Base-by-base conservation (phyloP, 768 basidiomycete species). In the Gymnopilus junonius region DNA sequence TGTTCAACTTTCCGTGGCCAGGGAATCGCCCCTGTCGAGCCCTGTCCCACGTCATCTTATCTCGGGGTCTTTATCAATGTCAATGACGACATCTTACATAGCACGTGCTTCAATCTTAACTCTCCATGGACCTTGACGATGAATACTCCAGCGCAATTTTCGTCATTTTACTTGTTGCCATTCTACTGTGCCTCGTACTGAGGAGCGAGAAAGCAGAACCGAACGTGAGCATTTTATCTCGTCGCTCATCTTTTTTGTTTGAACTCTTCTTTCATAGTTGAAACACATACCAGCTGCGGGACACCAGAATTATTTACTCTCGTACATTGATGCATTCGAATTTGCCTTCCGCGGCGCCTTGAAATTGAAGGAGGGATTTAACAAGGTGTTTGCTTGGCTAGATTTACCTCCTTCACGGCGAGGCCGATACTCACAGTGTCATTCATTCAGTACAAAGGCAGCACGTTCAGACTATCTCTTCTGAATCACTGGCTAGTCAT, bases 401-500 rank as follows among this genome's bases (percentile, higher is more conserved):
- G 17, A 5, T 10, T 29, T 15, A 50, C 20, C 25, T 31, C 14
- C 8, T 14, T 12, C 25, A 12, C 14, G 4, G 27, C 32, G 12
- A 51, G 32, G 2, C 45, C 17, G 23, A 25, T 2, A 27, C 35
- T 27, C 8, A 17, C 20, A 57, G n/a, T 11, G 7, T 3, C 8
- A 25, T 34, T 39, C 55, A 21, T 58, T 21, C 29, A 46, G 64
- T 65, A 55, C 45, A 68, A 69, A 58, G 66, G 59, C 37, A 48
- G 12, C 48, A 50, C 70, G 23, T 77, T 75, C 69, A 77, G 70
- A 43, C 35, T 78, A 32, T 68, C 73, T 3, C 71, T 62, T 25
- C 61, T 74, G 46, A 62, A 61, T 11, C 66, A 69, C 3, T 85
- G 84, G 84, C 48, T 73, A 0, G 76, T 85, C 45, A 39, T 86